Base-by-base conservation (phyloP, 2,329 filamentous ascomycete genomes). In the Alternaria hordeiaustralica region DNA sequence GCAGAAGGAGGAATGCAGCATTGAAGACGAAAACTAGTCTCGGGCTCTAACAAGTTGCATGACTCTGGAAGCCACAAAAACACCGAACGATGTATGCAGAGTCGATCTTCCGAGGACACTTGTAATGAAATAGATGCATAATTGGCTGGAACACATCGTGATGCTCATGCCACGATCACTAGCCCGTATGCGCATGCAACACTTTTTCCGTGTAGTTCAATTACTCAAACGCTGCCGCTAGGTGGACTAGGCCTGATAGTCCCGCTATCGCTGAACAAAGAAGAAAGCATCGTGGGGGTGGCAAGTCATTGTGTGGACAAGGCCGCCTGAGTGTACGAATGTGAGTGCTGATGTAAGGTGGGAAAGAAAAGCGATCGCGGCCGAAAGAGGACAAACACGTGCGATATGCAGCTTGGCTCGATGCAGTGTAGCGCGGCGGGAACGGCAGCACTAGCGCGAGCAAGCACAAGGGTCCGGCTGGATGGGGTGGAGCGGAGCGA, bases 401-500 rank as follows among this genome's bases (percentile, higher is more conserved):
- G 61, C 51, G 54, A 43, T 15, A 45, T 46, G 46, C 23, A 20
- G 20, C 54, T 23, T 30, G 20, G 33, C 54, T 21, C 20, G 10
- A 46, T 53, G 5, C 18, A 9, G 41, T 44, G 41, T 63, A 54
- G 58, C 46, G 50, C 55, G 30, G 26, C 61, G 61, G 64, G 57
- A 66, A 53, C 56, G 60, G 64, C 64, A 64, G 56, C 26, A 44
- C 56, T 66, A 61, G 54, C 28, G 45, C 44, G 30, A 23, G 49
- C 58, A 58, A 55, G 54, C 41, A n/a, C 15, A 45, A 55, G 43
- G 51, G 41, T 36, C 45, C 61, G 51, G 43, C 57, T 26, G 13
- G 23, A 58, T 45, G 58, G 36, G 54, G 50, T 65, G 60, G 46
- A 62, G 49, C 54, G 25, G 30, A 21, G 20, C 25, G 33, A 30